Evolutionary conservation across 2,329 filamentous ascomycete genomes (phyloP), one percentile per base, ranked within the genome.

Genomic region (Epichloe coenophiala): DNA sequence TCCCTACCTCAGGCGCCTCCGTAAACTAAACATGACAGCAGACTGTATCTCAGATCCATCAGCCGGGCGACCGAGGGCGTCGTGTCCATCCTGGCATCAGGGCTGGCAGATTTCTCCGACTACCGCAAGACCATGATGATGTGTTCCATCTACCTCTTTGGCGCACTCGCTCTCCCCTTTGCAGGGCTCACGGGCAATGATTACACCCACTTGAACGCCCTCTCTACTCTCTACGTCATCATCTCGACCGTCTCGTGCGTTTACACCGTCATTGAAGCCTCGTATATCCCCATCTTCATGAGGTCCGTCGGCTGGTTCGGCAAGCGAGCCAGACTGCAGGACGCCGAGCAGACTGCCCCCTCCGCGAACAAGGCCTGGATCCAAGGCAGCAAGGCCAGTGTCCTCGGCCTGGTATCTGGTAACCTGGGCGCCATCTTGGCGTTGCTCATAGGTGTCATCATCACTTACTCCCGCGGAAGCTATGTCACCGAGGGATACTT

Each of bases 51-150:
- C 33, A 44, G 54, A 36, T 47, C 55, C 41, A 56, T 57, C 45
- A 54, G 52, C 27, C 49, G 55, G 21, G 55, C 55, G 11, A 45
- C 46, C 44, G 54, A 57, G 38, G 55, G 55, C 13, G 41, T 57
- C n/a, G 54, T 55, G 9, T 55, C 54, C 6, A 57, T 55, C 23
- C 17, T 57, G 11, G 42, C 54, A 9, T 50, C 55, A 8, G 55
- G 55, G 37, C 43, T 50, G 6, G 55, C 55, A 9, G 55, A 57
- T 39, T 57, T 56, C 51, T 57, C 55, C 9, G 48, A 55, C 47
- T 55, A 57, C 43, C 55, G 55, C 39, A 57, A 57, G 49, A 50
- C 47, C 12, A 57, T 57, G 55, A 57, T 57, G 55, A 56, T 57
- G 55, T 42, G 48, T 15, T 57, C 55, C 21, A 57, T 57, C 12